Evolutionary conservation across 1,284 basidiomycete genomes (phyloP).

Genomic region (Malassezia vespertilionis): DNA sequence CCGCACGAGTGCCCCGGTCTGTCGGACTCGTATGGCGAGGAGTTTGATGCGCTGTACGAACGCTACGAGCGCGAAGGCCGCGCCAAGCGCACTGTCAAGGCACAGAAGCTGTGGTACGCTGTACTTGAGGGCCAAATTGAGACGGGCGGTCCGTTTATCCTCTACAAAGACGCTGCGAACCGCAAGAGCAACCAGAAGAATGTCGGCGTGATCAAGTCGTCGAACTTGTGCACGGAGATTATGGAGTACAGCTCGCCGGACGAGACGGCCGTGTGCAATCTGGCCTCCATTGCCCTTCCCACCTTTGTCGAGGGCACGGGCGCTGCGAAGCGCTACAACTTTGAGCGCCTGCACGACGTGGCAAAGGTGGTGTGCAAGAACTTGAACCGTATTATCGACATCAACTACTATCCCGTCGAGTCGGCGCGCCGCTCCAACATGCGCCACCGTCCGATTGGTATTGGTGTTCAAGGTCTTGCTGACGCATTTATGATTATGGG

Average conservation of each 20-base stretch:
- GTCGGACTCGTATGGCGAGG: conserved; percentile 77
- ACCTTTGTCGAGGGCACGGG: conserved; percentile 46
- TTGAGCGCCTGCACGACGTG: conserved; percentile 87
- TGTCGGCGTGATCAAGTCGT: conserved; percentile 96
- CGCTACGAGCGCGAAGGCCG: conserved; percentile 86
- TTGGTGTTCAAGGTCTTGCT: conserved; percentile 95
- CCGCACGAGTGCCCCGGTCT: conserved; percentile 89
- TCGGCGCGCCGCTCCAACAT: conserved; percentile 88
- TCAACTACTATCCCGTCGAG: conserved; percentile 81
- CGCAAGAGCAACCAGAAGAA: conserved; percentile 76
- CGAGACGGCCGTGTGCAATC: conserved; percentile 96
- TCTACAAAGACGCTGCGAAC: conserved; percentile 66
- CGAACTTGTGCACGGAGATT: conserved; percentile 97
- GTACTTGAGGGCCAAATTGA: conserved; percentile 95
- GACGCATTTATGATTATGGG: conserved; percentile 96
- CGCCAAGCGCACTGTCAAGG: conserved; percentile 73
- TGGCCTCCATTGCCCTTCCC: conserved; percentile 91
- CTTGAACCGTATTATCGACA: conserved; percentile 85
- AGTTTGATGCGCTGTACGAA: conserved; percentile 81
- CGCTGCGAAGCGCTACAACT: conserved; percentile 57
- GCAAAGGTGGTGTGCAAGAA: conserved; percentile 62
- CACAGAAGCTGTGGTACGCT: conserved; percentile 98
- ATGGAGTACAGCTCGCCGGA: conserved; percentile 97
- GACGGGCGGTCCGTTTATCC: conserved; percentile 95
- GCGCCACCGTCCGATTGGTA: conserved; percentile 93